Base-by-base conservation (phyloP, 768 basidiomycete genomes). In the Baorangia bicolor region DNA sequence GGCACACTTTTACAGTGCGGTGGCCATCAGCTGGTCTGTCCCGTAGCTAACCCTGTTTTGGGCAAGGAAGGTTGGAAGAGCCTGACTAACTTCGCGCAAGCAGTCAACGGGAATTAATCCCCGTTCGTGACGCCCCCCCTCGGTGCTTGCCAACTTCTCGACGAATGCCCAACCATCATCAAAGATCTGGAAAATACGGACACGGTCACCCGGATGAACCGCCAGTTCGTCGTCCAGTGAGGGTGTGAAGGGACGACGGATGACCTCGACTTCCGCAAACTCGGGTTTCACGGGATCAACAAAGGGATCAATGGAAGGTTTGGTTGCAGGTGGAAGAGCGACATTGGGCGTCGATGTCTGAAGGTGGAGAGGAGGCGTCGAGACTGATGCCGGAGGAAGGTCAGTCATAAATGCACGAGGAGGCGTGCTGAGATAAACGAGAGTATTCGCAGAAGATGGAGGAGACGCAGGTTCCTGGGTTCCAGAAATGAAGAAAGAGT, bases 91-190 rank as follows among this genome's bases (percentile, higher is more conserved):
- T 39, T 75, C 73, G 28, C 85, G 74, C 66, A 89, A 74, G 66
- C 87, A 89, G 60, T 87, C 84, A n/a, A 88, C 72, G 6, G 88
- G 88, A 43, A 90, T 86, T 49, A 89, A 65, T 0, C 87, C 88
- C 37, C 69, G 69, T 4, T 63, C 65, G 28, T 39, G 56, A 55
- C 31, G 28, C 12, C 27, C 49, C 16, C 21, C 21, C 8, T 20
- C 39, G 2, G 45, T 37, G 8, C 42, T 16, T 2, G 55, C 57
- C 11, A 78, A 49, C 55, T 76, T 81, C 72, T 86, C 80, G 35
- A 86, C 81, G 57, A 81, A 69, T 7, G 81, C 81, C 88, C 88
- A 90, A 1, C 87, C 88, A 60, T 90, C 88, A 54, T 87, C 83
- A 64, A 83, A 90, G 23, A 80, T 62, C 46, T 74, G 70, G 12